Base-by-base conservation (phyloP, 208 protist species). In the Trypanosoma grayi region DNA sequence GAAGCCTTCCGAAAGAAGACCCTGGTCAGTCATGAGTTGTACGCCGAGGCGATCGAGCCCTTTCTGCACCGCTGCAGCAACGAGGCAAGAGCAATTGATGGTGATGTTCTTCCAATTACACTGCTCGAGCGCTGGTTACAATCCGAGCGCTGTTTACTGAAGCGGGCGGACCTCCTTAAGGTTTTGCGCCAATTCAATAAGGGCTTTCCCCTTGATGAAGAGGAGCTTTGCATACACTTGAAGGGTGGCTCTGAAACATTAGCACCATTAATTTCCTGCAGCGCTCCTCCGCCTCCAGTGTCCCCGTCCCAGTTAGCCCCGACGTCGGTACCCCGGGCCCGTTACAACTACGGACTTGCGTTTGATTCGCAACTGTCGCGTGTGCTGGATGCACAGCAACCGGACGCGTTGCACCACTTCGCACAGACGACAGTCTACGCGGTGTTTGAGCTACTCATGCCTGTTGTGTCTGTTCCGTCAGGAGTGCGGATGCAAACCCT, bases 401-500 rank as follows among this genome's bases (percentile, higher is more conserved):
- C 34, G 14, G 61, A 68, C 11, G 55, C 51, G 11, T 28, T 66
- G 13, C 28, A 65, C 0, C 54, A 62, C 40, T 71, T 78, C 56
- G 66, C 54, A 24, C 31, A 78, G n/a, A 34, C 41, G 4, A 56
- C 54, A 20, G 30, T 78, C 13, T 59, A 68, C 43, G 72, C 66
- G 24, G 60, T 70, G 1, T 78, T 78, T 66, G 60, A 6, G 13
- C 0, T 78, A 14, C 20, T 78, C 43, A 48, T 67, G 25, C 68
- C 60, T 25, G 31, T 64, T 20, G 28, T 63, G 9, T 66, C 66
- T 34, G 33, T 28, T 30, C 43, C 64, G 0, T 72, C 60, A 37
- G 72, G 72, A 16, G 22, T 70, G 10, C 48, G 47, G 14, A 5
- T 73, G 5, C 58, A 63, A 13, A 50, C 4, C 0, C 65, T 78